Evolutionary conservation across 164 flowering plant species (phyloP), one percentile per base, ranked within the genome.

Genomic region (Sedum album): DNA sequence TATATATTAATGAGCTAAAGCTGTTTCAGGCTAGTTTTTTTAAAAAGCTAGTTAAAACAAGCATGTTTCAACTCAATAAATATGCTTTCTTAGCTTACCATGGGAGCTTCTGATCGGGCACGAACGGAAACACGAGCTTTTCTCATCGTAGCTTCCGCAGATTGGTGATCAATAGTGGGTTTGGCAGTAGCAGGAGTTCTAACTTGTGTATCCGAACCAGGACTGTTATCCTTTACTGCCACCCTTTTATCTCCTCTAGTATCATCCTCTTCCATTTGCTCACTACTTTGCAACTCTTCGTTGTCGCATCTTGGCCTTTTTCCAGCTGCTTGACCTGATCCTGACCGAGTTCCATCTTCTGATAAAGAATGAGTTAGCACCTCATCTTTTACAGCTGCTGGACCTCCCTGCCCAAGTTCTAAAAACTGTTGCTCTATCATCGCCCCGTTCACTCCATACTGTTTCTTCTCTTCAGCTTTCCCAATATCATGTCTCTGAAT

Each of bases 111-210:
- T 0, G 94, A 86, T 70, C 90, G 75, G 1, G 93, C 88, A 46
- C 93, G 82, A 71, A 90, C 96, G 0, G 96, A 88, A 41, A 90
- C 96, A 0, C 96, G 84, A 21, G 92, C 88, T 66, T 74, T 80
- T 41, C 76, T 72, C 53, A 80, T 72, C 31, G 72, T 68, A 46
- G 74, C 66, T 38, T 72, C 78, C 1, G 65, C 20, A 0, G 79
- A 25, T 55, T 70, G 62, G 17, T 57, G 79, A 42, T 79, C 82
- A 30, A 44, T 67, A 65, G 10, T 21, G 38, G 42, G 30, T 48
- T 65, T 41, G 42, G 67, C 6, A 33, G 30, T 36, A 0, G 71
- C 53, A 20, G 68, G 68, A 31, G 17, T 35, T 74, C 76, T 66
- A 26, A 70, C 67, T 55, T 53, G 72, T 2, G 23, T 20, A 3